Evolutionary conservation across 345 rosid species (phyloP).

Genomic region (Citrus maxima): DNA sequence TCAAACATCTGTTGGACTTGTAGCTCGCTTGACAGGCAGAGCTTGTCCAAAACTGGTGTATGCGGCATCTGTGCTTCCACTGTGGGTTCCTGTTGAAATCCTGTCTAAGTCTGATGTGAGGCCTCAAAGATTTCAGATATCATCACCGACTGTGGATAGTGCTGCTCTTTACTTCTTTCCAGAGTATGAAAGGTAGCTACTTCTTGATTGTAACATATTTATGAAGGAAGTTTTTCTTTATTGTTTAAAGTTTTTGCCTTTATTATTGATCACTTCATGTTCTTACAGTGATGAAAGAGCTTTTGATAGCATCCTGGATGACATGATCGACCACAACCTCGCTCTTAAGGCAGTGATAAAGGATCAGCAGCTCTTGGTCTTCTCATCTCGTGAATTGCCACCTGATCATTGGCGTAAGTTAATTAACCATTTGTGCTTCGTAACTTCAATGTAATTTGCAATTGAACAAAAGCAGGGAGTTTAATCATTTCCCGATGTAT

Average conservation of each 20-base stretch:
- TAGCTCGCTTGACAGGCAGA: constrained; percentile 3
- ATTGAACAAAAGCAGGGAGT: neutral
- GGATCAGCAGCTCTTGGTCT: constrained; percentile 14
- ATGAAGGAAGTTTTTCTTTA: neutral
- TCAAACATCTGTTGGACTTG: constrained; percentile 2
- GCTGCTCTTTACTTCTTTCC: constrained; percentile 23
- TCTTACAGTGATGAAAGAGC: constrained; percentile 23
- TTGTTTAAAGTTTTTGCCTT: neutral
- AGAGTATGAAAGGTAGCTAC: constrained; percentile 15
- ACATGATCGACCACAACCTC: constrained; percentile 15
- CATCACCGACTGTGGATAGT: constrained; percentile 6
- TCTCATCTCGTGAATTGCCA: constrained; percentile 18
- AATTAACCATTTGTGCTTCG: neutral
- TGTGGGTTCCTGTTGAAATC: neutral
- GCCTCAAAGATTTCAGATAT: constrained; percentile 12
- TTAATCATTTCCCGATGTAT: neutral
- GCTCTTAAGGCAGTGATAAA: constrained; percentile 19
- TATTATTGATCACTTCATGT: neutral
- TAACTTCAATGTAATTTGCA: neutral
- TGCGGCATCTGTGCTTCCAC: constrained; percentile 8
- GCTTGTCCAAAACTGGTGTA: neutral
- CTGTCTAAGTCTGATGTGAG: constrained; percentile 5
- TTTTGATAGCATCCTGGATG: constrained; percentile 16
- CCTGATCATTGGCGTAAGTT: constrained; percentile 20
- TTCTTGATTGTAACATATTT: neutral